Base-by-base conservation (phyloP, 768 basidiomycete genomes). In the Suillus cothurnatus region DNA sequence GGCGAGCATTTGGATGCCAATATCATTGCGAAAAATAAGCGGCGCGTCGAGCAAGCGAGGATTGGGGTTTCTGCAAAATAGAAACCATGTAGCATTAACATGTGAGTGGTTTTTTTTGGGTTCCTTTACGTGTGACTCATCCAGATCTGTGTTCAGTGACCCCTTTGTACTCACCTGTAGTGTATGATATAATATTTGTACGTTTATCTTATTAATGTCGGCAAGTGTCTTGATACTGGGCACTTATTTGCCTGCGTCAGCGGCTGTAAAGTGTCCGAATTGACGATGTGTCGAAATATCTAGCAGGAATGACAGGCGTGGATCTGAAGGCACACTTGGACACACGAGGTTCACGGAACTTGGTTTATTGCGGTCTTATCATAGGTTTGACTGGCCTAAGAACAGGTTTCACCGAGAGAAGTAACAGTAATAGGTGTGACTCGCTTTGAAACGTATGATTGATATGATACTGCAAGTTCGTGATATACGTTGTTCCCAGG, bases 11-110 rank as follows among this genome's bases (percentile, higher is more conserved):
- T 73, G 56, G 68, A 68, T 8, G 34, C 32, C 6, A 43, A 5
- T 6, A 59, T 75, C 26, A 65, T 64, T n/a, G 69, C 55, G 34
- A 74, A 75, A 62, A 74, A 75, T 47, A 58, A 61, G 28, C 63
- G 73, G 38, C 67, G 74, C n/a, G 68, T 72, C 17, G 71, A 66
- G 43, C 72, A 66, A 65, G 71, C 67, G 28, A 61, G 34, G 39
- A 38, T 2, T 31, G 61, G 36, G 36, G 34, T 23, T 31, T 39
- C 57, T 28, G 23, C 15, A 19, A 59, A 59, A 60, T 28, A 56
- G 9, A n/a, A 26, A 14, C n/a, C 38, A 26, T 39, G 38, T 58
- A 39, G 26, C 26, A 28, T 28, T 17, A 58, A 9, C 6, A 17
- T 39, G 58, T 59, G 39, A 41, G 58, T 59, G 19, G 11, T 28